Evolutionary conservation across 140 eudicot genomes (phyloP).

Genomic region (Anethum foeniculum): DNA sequence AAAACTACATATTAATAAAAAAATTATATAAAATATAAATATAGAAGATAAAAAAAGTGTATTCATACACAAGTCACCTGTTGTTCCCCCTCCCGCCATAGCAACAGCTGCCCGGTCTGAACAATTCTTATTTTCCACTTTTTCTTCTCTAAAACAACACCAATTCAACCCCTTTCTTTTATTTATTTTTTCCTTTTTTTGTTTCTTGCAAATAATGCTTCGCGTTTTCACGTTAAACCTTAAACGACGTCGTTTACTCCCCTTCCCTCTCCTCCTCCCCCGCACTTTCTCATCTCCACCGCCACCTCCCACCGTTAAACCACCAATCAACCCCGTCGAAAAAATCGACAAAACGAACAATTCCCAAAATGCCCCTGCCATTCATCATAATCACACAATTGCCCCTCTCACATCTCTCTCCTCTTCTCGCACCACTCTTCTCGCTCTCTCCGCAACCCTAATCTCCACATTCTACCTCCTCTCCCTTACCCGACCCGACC

Average conservation of each 20-base stretch:
- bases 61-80: not conserved
- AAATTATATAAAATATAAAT: no score
- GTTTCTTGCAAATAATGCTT: not conserved
- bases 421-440: slow-evolving; percentile 2
- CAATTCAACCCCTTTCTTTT: not conserved
- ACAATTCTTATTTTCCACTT: not conserved
- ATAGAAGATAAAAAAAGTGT: not conserved
- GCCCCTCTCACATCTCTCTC: not conserved
- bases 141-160: not conserved
- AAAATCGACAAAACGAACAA: not conserved
- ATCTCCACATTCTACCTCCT: slow-evolving; percentile 14
- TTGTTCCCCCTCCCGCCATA: slow-evolving; percentile 4
- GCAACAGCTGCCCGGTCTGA: not conserved
- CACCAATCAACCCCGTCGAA: not conserved
- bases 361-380: not conserved
- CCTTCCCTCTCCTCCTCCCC: slow-evolving; percentile 10
- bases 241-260: not conserved
- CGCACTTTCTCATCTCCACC: slow-evolving; percentile 19
- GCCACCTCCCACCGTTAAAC: slow-evolving; percentile 9
- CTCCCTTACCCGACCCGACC: not conserved
- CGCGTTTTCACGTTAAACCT: not conserved
- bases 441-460: slow-evolving; percentile 22
- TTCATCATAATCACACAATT: not conserved
- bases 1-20: not conserved
- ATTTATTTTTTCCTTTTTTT: not conserved